Base-by-base conservation (phyloP, 2,329 filamentous ascomycete genomes). In the Pyricularia sp. region DNA sequence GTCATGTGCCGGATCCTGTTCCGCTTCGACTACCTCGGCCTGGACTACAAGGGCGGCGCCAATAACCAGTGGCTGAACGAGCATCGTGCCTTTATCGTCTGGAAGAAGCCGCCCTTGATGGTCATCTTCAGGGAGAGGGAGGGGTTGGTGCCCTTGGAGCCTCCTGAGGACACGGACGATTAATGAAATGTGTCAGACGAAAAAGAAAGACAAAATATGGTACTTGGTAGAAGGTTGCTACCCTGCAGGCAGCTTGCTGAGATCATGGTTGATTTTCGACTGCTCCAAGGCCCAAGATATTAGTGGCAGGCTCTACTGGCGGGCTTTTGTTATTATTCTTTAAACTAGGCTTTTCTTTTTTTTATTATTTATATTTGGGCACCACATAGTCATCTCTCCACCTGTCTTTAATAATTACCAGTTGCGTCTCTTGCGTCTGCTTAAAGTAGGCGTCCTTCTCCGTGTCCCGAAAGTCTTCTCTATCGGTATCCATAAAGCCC, bases 1-100 rank as follows among this genome's bases (percentile, higher is more conserved):
- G 78, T 81, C 31, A 69, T 81, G 5, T 77, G 79, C 12, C 76
- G 76, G n/a, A 68, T 82, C 30, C 71, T 82, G 5, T 81, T 74
- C 64, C 77, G 78, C 55, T 82, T 82, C 68, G 66, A 67, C 42
- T 6, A 42, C 20, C 42, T 55, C 42, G 42, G 42, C 42, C 64
- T 81, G 64, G 71, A 74, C 64, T 72, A 80, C 7, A 71, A 72
- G 11, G 71, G 75, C 11, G 74, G 76, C 23, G 74, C 76, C n/a
- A 73, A 73, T 20, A 36, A 69, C 3, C 69, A 75, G 25, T 81
- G 79, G 79, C 75, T 78, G 11, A 67, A 73, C 31, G 71, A 72
- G 20, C 78, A 80, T 69, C 74, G 72, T 64, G 69, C 75, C 14
- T 78, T 75, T 69, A 6, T 75, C 2, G 74, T 80, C 66, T 80